These are phyloP conservation scores for Mortierella sp. DNA, from an alignment of 371 early-diverging fungal genomes.

Conservation along the genomic window DNA sequence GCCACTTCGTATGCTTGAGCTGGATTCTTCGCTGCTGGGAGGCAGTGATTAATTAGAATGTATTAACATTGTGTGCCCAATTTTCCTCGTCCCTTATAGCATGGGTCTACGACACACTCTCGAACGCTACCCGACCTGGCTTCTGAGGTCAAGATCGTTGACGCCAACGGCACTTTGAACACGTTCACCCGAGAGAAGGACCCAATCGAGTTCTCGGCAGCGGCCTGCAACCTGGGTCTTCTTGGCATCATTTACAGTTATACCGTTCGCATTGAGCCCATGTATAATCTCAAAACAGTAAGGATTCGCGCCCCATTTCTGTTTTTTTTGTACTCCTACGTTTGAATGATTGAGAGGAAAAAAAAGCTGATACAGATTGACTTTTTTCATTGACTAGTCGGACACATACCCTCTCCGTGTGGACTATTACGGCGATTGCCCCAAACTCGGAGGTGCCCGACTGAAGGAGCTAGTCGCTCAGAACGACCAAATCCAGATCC, in stretches of 20 bases:
- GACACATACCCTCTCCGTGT: slow-evolving; percentile 22
- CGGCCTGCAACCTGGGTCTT: slow-evolving; percentile 39
- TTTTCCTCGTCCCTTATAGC: background rate
- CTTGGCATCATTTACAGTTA: slow-evolving; percentile 43
- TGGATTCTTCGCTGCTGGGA: too few species aligned
- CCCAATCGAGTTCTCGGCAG: slow-evolving; percentile 38
- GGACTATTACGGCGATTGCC: background rate
- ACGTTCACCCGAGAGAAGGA: slow-evolving; percentile 35
- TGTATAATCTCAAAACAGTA: slow-evolving; percentile 22
- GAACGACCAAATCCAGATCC: slow-evolving; percentile 31
- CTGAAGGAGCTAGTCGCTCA: slow-evolving; percentile 12
- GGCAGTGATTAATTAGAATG: too few species aligned
- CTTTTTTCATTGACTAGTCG: background rate
- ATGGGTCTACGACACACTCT: slow-evolving; percentile 28
- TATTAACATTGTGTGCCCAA: too few species aligned
- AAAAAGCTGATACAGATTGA: too few species aligned
- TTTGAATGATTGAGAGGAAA: too few species aligned
- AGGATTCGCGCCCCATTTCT: too few species aligned
- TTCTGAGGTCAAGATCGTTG: slow-evolving; percentile 26
- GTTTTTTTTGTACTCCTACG: too few species aligned
- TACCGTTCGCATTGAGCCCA: slow-evolving; percentile 34
- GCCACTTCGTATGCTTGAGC: too few species aligned
- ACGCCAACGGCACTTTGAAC: slow-evolving; percentile 24
- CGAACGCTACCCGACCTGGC: slow-evolving; percentile 39
- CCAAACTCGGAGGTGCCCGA: slow-evolving; percentile 7